Conservation (phyloP, 2,329 filamentous ascomycete genomes). For the Massarina eburnea region DNA sequence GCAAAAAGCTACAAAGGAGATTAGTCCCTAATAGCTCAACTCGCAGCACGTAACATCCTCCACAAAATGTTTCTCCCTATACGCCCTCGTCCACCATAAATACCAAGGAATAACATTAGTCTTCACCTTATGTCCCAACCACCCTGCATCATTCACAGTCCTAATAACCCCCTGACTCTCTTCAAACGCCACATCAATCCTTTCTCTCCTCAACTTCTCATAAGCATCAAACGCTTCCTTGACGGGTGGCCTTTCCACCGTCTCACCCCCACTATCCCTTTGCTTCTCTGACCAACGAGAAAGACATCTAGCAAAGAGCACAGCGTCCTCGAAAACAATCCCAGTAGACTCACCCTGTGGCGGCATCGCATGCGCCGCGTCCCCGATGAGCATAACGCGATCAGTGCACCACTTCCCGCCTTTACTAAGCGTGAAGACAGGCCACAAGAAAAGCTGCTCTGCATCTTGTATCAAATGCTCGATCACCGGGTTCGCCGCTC, state of each 20-base stretch:
- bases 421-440: slow-evolving; percentile 49
- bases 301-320: slow-evolving; percentile 50
- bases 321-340: slow-evolving; percentile 56
- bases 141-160: slow-evolving; percentile 49
- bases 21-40: slow-evolving; percentile 40
- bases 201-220: slow-evolving; percentile 47
- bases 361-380: slow-evolving; percentile 54
- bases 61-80: slow-evolving; percentile 48
- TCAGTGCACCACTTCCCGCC: slow-evolving; percentile 49
- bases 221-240: slow-evolving; percentile 52
- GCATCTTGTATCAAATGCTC: slow-evolving; percentile 46
- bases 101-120: slow-evolving; percentile 51
- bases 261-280: slow-evolving; percentile 5
- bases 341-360: slow-evolving; percentile 55
- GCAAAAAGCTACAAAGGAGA: too few relatives aligned
- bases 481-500: slow-evolving; percentile 41
- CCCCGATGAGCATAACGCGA: slow-evolving; percentile 49
- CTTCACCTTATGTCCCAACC: slow-evolving; percentile 49
- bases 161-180: slow-evolving; percentile 50
- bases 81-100: slow-evolving; percentile 47
- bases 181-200: slow-evolving; percentile 50
- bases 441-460: slow-evolving; percentile 49
- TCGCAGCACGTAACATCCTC: slow-evolving; percentile 49
- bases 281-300: slow-evolving; percentile 47
- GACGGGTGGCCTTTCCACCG: slow-evolving; percentile 27